Conservation (phyloP, 495 filamentous ascomycete species). For the Penicillium ochrochloron region DNA sequence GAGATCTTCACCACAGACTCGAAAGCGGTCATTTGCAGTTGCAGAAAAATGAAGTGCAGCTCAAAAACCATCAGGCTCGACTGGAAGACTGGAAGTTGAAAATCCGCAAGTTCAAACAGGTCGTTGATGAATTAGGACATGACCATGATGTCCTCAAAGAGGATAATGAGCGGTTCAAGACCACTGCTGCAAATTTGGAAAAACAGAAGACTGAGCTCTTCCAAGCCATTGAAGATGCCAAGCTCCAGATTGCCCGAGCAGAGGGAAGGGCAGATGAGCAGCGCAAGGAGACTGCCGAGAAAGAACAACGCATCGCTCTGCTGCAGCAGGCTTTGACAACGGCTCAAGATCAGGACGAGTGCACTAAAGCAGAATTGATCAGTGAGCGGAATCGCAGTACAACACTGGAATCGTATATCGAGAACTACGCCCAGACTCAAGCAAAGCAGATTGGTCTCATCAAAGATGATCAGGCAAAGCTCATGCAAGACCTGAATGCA, state of each 20-base stretch:
- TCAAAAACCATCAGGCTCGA: conserved; percentile 24
- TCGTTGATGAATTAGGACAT: conserved; percentile 42
- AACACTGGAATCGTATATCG: conserved; percentile 42
- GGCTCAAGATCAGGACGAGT: conserved; percentile 22
- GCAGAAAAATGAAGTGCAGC: conserved; percentile 25
- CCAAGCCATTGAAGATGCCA: conserved; percentile 29
- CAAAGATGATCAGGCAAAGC: conserved; percentile 32
- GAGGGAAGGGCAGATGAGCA: conserved; percentile 24
- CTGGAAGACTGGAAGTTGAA: conserved; percentile 42
- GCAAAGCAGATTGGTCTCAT: conserved; percentile 30
- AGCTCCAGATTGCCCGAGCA: conserved; percentile 24
- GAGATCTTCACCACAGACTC: conserved; percentile 28
- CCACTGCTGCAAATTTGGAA: conserved; percentile 21
- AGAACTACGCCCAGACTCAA: conserved; percentile 34
- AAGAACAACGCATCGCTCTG: conserved; percentile 16
- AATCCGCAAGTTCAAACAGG: conserved; percentile 36
- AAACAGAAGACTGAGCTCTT: conserved; percentile 36
- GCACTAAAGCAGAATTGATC: conserved; percentile 26
- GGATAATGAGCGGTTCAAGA: conserved; percentile 33
- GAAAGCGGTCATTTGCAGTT: conserved; percentile 20
- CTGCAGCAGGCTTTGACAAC: conserved; percentile 30
- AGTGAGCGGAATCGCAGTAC: conserved; percentile 36
- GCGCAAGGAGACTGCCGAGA: conserved; percentile 21
- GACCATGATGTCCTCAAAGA: conserved; percentile 39
- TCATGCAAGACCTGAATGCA: conserved; percentile 27